Evolutionary conservation across 768 basidiomycete species (phyloP), one percentile per base, ranked within the genome.

Genomic region (Candolleomyces eurysporus): DNA sequence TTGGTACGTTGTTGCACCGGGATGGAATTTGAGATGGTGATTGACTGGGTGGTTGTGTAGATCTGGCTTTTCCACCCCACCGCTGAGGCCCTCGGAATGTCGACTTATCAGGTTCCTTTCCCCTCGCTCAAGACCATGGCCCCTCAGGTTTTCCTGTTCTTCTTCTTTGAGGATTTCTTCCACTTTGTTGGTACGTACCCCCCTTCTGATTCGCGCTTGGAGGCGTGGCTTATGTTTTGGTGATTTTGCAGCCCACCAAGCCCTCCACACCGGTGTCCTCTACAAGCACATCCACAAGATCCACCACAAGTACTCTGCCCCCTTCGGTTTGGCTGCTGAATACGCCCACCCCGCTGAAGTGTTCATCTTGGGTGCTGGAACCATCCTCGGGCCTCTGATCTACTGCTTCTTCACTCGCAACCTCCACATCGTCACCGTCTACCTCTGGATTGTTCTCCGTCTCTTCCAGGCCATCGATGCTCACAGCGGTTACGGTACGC

Each of bases 321-420:
- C 97, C 0, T 97, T 98, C 70, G 97, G 97, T 63, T 86, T 99
- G 32, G 96, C 93, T 2, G 96, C 97, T 3, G 96, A 99, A 74
- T 98, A 98, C 71, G 96, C 97, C 0, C 97, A 99, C 75, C 97
- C 97, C 0, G 87, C 94, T 11, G 97, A 99, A 74, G 92, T 96
- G 57, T 86, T 97, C 72, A 94, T 98, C 66, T 89, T 98, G 57
- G 96, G 95, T 26, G 85, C 87, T 17, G 97, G 96, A 39, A 97
- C 96, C 3, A 87, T 99, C 64, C 80, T 82, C 36, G 94, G 94
- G 3, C 96, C 96, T 2, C 75, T 98, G 48, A 78, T 96, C 58
- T 97, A 91, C 79, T 92, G 90, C 76, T 85, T 77, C 77, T 84
- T 91, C 71, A 87, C 86, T 31, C 72, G 61, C 7, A 80, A 91